Evolutionary conservation across 371 early-diverging fungal species (phyloP), one percentile per base, ranked within the genome.

Genomic region (Rhizopus delemar): DNA sequence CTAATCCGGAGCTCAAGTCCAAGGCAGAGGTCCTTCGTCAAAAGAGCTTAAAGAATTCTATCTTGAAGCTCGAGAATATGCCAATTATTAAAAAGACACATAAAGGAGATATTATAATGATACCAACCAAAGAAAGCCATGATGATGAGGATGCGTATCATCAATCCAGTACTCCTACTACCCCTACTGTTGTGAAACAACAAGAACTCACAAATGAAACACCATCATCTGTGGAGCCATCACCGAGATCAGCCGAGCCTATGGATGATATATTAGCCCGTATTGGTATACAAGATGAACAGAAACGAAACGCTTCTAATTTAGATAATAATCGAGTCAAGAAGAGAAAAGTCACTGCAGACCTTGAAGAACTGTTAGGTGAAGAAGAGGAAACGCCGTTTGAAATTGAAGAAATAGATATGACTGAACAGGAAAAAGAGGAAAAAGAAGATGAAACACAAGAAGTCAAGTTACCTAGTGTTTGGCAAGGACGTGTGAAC

Each of bases 21-120:
- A 80, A 81, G 66, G 74, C 83, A 3, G 87, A 84, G 53, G 78
- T 82, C 11, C 71, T 88, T 45, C 78, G 89, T 39, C 69, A 84
- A 57, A 74, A 82, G 60, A 78, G 83, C 36, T 74, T 90, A 13
- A 82, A 84, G 41, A 81, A 88, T 53, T 82, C 86, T 2, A 76
- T 88, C 5, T 69, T 86, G 52, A 82, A 83, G 32, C 51, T 81
- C 13, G 79, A 82, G 22, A 73, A 79, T 41, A 71, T 71, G 46
- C 77, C 84, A 5, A 77, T 81, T 52, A 82, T 83, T 69, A 88
- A 86, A 69, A 90, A 89, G 74, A 90, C 88, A 3, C 89, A 89
- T 56, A 89, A 89, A 68, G 90, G 90, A 3, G 89, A 89, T 53
- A 78, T 86, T 50, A 83, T 80, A 36, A 81, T 77, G 66, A 56